Evolutionary conservation across 2,329 filamentous ascomycete species (phyloP).

Genomic region (Talaromyces sp.): DNA sequence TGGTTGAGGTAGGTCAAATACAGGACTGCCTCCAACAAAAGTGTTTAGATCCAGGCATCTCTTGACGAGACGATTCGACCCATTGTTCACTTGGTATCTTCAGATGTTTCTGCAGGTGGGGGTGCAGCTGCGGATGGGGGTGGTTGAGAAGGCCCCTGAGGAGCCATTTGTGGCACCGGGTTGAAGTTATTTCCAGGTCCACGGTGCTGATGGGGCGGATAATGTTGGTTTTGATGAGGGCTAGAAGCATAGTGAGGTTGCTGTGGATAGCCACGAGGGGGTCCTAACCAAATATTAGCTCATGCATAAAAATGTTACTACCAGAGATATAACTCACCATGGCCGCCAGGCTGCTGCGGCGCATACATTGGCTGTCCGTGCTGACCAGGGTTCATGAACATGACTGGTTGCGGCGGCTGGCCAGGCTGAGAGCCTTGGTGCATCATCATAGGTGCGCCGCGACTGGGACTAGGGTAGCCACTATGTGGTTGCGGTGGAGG

Average conservation of each 20-base stretch:
- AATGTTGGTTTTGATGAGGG: conserved; percentile 60
- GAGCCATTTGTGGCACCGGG: conserved; percentile 41
- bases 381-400: conserved; percentile 69
- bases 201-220: conserved; percentile 54
- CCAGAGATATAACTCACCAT: conserved; percentile 56
- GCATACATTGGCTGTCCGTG: conserved; percentile 70
- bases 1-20: not conserved
- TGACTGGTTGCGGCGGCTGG: conserved; percentile 61
- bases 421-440: conserved; percentile 92
- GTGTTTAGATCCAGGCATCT: not conserved
- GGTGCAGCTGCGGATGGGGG: conserved; percentile 25
- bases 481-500: conserved; percentile 53
- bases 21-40: not conserved
- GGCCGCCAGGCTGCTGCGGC: conserved; percentile 60
- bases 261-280: conserved; percentile 55
- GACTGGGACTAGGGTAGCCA: conserved; percentile 83
- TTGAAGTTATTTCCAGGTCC: conserved; percentile 51
- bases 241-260: conserved; percentile 61
- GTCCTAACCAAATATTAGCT: conserved; percentile 48
- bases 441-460: conserved; percentile 86
- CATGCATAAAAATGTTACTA: not conserved
- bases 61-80: not conserved
- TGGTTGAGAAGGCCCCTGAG: conserved; percentile 38
- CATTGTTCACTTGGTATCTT: conserved; percentile 44
- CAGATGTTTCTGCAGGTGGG: conserved; percentile 37